A percentile compares a stretch with the other conserved stretches of the same genome.
phyloP scores from a whole-genome alignment of 441 rosid genomes.

The Hura crepitans region DNA sequence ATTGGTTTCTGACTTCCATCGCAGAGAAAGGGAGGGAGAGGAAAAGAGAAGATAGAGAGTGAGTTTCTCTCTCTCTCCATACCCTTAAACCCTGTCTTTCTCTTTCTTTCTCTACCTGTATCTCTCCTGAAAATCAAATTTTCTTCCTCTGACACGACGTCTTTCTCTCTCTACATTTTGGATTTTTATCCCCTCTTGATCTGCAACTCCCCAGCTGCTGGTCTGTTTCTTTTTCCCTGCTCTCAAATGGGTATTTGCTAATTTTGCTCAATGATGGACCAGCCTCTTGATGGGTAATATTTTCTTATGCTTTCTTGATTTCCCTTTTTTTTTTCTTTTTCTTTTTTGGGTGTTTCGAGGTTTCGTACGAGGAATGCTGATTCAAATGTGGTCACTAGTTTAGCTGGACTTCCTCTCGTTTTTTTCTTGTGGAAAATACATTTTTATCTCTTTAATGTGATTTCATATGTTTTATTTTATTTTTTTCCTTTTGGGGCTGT shows the following conservation, averaged over 20 bases:
- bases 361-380: conserved; percentile 13
- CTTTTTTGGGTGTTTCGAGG: conserved; percentile 11
- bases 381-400: background rate
- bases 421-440: background rate
- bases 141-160: conserved; percentile 1
- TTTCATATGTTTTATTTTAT: background rate
- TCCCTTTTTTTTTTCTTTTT: conserved; percentile 2
- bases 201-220: conserved; percentile 40
- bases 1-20: conserved; percentile 30
- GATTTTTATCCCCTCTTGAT: conserved; percentile 31
- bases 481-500: conserved; percentile 17
- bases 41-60: conserved; percentile 17
- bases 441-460: background rate
- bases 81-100: conserved; percentile 14
- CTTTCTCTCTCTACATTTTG: conserved; percentile 9
- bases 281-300: conserved; percentile 37
- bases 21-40: conserved; percentile 15
- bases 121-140: conserved; percentile 13
- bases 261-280: conserved; percentile 24
- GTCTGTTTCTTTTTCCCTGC: conserved; percentile 23
- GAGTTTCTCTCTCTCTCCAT: conserved; percentile 13
- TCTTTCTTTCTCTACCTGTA: conserved; percentile 19
- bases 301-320: conserved; percentile 13
- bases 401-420: conserved; percentile 32
- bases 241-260: conserved; percentile 28